These are phyloP conservation scores for Barnettozyma californica DNA, from an alignment of 805 yeast genomes.

Conservation along the genomic window DNA sequence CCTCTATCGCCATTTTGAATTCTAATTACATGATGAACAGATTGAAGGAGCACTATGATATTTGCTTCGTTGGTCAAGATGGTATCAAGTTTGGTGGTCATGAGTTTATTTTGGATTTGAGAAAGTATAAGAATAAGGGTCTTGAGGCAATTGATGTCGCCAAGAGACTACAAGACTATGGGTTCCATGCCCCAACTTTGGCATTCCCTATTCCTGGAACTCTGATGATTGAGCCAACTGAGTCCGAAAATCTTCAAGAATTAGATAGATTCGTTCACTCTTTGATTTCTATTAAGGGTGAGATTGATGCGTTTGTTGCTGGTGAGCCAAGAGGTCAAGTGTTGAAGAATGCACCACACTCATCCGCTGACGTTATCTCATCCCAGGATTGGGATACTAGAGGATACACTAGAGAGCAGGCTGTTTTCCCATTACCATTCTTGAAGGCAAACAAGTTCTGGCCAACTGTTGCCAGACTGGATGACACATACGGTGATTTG, in stretches of 20 bases:
- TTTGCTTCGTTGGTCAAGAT: constrained; percentile 64
- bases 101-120: constrained; percentile 88
- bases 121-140: constrained; percentile 74
- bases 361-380: constrained; percentile 68
- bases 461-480: constrained; percentile 92
- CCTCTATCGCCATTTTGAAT: constrained; percentile 85
- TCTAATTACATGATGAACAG: constrained; percentile 93
- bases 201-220: constrained; percentile 99
- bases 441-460: constrained; percentile 78
- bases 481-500: constrained; percentile 92
- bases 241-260: constrained; percentile 84
- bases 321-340: constrained; percentile 65
- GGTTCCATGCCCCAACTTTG: constrained; percentile 98
- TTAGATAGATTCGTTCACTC: constrained; percentile 88
- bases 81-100: constrained; percentile 84
- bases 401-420: constrained; percentile 88
- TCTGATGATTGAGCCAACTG: constrained; percentile 97
- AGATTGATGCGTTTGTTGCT: constrained; percentile 66
- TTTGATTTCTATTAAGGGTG: constrained; percentile 74
- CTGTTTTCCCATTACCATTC: constrained; percentile 85
- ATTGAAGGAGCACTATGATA: constrained; percentile 63
- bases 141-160: constrained; percentile 96
- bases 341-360: constrained; percentile 89
- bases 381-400: constrained; percentile 74
- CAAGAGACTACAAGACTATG: constrained; percentile 94